These are phyloP conservation scores for Aspergillus eucalypticola DNA, from an alignment of 2,329 filamentous ascomycete species.

Conservation along the genomic window DNA sequence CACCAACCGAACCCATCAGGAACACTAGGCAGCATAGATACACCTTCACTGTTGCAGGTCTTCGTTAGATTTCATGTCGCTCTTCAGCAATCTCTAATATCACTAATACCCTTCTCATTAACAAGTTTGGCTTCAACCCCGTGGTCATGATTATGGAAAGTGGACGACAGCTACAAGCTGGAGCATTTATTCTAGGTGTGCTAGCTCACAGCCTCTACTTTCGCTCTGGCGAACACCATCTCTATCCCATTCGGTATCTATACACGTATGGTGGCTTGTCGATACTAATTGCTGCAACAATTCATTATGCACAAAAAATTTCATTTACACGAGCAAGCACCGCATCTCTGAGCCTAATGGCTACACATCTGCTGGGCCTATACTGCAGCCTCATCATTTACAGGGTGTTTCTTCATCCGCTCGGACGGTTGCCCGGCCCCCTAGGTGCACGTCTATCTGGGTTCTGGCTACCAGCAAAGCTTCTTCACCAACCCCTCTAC, in stretches of 20 bases:
- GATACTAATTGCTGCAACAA: neutral
- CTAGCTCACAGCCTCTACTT: neutral
- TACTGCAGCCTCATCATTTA: slow-evolving; percentile 16
- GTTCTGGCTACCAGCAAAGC: slow-evolving; percentile 23
- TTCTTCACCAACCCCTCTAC: neutral
- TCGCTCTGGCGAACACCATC: slow-evolving; percentile 1
- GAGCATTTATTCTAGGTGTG: neutral
- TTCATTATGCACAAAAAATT: neutral
- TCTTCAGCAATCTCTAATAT: neutral
- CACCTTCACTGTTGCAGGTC: too few relatives aligned
- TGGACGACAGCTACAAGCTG: neutral
- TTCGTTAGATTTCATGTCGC: neutral
- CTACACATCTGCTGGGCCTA: slow-evolving; percentile 11
- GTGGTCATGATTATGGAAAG: neutral
- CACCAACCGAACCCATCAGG: neutral
- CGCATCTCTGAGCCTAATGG: neutral
- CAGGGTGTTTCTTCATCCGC: slow-evolving; percentile 17
- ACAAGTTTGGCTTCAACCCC: neutral
- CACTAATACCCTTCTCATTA: too few relatives aligned
- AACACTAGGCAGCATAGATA: neutral
- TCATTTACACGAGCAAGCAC: neutral
- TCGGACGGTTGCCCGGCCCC: slow-evolving; percentile 26
- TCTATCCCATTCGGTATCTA: neutral
- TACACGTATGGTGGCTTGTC: neutral
- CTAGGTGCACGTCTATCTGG: slow-evolving; percentile 33